These are phyloP conservation scores for Penium margaritaceum DNA, from an alignment of 139 green algal genomes.

Conservation along the genomic window DNA sequence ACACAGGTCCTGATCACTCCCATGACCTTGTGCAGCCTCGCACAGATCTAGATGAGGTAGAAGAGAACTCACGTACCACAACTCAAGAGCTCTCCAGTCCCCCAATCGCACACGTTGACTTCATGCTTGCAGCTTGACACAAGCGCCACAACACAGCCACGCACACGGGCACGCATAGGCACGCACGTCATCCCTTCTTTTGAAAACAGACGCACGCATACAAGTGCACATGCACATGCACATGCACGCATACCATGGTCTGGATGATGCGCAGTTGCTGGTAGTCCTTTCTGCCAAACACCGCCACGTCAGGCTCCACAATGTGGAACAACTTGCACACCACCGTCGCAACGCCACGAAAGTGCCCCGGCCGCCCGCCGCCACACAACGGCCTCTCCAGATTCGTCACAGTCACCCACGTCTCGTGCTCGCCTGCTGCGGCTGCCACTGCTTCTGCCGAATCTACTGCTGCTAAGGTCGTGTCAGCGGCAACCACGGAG, in stretches of 20 bases:
- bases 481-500: no score
- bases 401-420: slow-evolving; percentile 59
- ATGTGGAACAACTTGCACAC: slow-evolving; percentile 93
- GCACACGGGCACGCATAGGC: not conserved
- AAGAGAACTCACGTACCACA: not conserved
- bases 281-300: slow-evolving; percentile 96
- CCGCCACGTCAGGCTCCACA: slow-evolving; percentile 73
- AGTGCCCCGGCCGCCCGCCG: slow-evolving; percentile 80
- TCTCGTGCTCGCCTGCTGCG: slow-evolving; percentile 62
- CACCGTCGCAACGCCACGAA: slow-evolving; percentile 88
- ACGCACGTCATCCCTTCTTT: no score
- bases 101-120: no score
- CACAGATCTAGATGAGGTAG: no score
- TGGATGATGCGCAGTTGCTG: slow-evolving; percentile 86
- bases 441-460: slow-evolving; percentile 6
- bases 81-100: not conserved
- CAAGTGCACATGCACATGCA: not conserved
- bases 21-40: no score
- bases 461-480: no score
- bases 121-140: no score
- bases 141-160: not conserved
- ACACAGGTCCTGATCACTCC: no score
- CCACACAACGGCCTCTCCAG: slow-evolving; percentile 76
- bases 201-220: not conserved
- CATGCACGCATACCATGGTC: slow-evolving; percentile 60